A percentile compares a stretch with the other conserved stretches of the same genome.
These are phyloP conservation scores for Clavispora vitiphila DNA, from an alignment of 805 yeast species.

Conservation along the genomic window DNA sequence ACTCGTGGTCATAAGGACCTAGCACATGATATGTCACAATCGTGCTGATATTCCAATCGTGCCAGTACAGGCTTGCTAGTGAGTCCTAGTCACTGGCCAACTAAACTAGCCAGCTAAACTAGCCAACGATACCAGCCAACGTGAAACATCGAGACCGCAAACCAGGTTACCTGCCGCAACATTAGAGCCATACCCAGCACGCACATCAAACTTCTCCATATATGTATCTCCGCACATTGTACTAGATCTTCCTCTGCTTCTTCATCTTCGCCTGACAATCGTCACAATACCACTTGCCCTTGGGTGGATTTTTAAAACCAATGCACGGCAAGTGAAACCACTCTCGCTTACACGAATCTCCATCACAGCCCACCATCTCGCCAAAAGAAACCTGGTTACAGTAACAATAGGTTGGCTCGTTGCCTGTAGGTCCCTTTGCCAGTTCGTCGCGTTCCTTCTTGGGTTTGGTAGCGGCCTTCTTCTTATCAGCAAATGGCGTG, in stretches of 20 bases:
- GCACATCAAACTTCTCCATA: too few species aligned
- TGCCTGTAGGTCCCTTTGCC: conserved; percentile 9
- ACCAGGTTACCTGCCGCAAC: too few species aligned
- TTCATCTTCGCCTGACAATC: conserved; percentile 35
- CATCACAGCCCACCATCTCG: conserved; percentile 99
- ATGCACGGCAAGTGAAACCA: conserved; percentile 97
- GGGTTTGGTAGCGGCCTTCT: conserved; percentile 19
- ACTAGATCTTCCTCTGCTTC: conserved; percentile 9
- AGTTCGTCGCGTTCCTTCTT: conserved; percentile 15
- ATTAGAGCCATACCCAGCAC: too few species aligned
- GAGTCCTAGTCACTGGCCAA: too few species aligned
- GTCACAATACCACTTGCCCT: conserved; percentile 47
- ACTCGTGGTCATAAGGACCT: too few species aligned
- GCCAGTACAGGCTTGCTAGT: too few species aligned
- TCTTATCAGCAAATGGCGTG: conserved; percentile 11
- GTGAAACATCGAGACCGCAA: too few species aligned
- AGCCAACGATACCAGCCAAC: too few species aligned
- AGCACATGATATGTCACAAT: too few species aligned
- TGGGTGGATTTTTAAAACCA: conserved; percentile 80
- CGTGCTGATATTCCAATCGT: too few species aligned
- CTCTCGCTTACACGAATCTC: conserved; percentile 83
- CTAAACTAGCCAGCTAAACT: too few species aligned
- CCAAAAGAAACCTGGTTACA: conserved; percentile 97
- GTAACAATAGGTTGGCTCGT: conserved; percentile 88
- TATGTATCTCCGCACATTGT: too few species aligned